A percentile compares a stretch with the other conserved stretches of the same genome.
phyloP scores from a whole-genome alignment of 768 basidiomycete species.

The Piloderma croceum region DNA sequence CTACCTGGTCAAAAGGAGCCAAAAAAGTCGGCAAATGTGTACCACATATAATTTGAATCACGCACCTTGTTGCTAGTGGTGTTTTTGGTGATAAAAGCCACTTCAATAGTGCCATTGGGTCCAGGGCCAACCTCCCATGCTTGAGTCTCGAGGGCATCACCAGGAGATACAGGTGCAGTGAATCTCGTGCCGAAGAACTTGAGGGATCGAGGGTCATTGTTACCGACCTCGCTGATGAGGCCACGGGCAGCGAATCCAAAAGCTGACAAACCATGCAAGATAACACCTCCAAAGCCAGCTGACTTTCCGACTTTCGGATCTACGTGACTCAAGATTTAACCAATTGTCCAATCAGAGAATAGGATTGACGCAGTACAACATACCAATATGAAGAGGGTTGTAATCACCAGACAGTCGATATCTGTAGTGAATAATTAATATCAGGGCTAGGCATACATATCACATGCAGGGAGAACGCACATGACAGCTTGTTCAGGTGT shows the following conservation, averaged over 20 bases:
- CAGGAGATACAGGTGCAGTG: conserved; percentile 79
- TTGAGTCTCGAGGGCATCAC: conserved; percentile 71
- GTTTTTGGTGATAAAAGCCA: conserved; percentile 60
- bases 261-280: conserved; percentile 78
- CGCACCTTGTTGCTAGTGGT: conserved; percentile 53
- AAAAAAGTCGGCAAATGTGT: too few relatives aligned
- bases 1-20: conserved; percentile 36
- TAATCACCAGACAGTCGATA: conserved; percentile 78
- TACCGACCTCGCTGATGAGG: conserved; percentile 58
- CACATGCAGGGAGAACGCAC: too few relatives aligned
- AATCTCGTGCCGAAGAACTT: conserved; percentile 70
- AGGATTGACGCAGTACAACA: conserved; percentile 8
- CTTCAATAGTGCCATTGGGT: conserved; percentile 51
- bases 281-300: conserved; percentile 77
- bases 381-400: conserved; percentile 73
- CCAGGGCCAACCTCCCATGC: conserved; percentile 74
- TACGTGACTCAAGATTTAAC: conserved; percentile 17
- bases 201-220: conserved; percentile 54
- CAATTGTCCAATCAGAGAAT: neutral
- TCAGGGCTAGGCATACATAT: too few relatives aligned
- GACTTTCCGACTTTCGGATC: conserved; percentile 70
- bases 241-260: conserved; percentile 81
- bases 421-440: too few relatives aligned
- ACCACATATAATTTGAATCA: neutral
- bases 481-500: conserved; percentile 61